These are phyloP conservation scores for Penicillium coprophilum DNA, from an alignment of 495 filamentous ascomycete species.

Conservation along the genomic window DNA sequence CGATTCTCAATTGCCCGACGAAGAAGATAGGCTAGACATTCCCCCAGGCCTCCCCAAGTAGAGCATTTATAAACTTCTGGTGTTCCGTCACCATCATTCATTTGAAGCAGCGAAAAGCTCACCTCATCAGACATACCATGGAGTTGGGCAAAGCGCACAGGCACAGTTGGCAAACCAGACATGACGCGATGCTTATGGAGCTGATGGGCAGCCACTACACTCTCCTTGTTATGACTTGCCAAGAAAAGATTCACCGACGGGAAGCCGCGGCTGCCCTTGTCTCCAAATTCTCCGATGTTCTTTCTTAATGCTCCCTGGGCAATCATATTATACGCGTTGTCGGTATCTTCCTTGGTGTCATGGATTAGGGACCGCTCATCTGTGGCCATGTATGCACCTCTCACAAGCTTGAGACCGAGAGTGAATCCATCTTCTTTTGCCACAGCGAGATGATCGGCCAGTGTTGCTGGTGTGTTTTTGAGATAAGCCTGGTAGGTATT, in stretches of 20 bases:
- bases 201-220: constrained; percentile 33
- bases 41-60: constrained; percentile 79
- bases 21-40: constrained; percentile 89
- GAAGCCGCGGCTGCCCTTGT: constrained; percentile 32
- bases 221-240: constrained; percentile 44
- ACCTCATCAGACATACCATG: constrained; percentile 95
- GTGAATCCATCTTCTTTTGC: constrained; percentile 67
- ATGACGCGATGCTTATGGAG: constrained; percentile 33
- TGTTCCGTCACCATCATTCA: constrained; percentile 39
- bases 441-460: constrained; percentile 60
- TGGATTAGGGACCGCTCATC: constrained; percentile 75
- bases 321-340: constrained; percentile 56
- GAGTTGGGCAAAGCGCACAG: constrained; percentile 59
- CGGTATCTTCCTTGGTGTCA: constrained; percentile 76
- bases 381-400: constrained; percentile 80
- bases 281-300: constrained; percentile 46
- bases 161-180: constrained; percentile 34
- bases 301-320: constrained; percentile 44
- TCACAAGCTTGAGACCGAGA: constrained; percentile 81
- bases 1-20: constrained; percentile 83
- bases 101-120: constrained; percentile 67
- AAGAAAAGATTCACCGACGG: constrained; percentile 42
- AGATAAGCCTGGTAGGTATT: constrained; percentile 83
- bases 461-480: constrained; percentile 58
- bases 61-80: constrained; percentile 77